Conservation (phyloP, 306 rosid species). For the Parietaria judaica region DNA sequence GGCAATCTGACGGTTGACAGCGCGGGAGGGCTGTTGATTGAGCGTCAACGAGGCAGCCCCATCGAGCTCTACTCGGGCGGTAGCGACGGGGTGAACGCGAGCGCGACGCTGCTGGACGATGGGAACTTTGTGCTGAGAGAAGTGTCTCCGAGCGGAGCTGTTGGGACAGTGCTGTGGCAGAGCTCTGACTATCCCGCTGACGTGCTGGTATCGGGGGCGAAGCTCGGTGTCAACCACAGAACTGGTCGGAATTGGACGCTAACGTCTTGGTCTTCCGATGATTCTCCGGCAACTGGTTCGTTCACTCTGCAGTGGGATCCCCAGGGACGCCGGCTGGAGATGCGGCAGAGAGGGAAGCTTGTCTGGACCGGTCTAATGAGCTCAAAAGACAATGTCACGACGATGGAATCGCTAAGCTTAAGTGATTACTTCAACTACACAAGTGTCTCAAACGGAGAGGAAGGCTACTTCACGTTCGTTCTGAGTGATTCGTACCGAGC, state of each 20-base stretch:
- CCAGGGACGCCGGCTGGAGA: conserved; percentile 24
- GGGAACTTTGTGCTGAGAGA: conserved; percentile 17
- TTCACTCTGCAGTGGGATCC: conserved; percentile 13
- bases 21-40: conserved; percentile 3
- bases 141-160: not conserved
- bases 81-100: not conserved
- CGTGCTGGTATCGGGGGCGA: conserved; percentile 25
- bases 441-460: too few species aligned
- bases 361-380: too few species aligned
- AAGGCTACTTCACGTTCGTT: too few species aligned
- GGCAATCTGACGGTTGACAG: conserved; percentile 16
- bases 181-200: conserved; percentile 43
- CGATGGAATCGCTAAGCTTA: too few species aligned
- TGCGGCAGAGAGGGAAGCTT: conserved; percentile 21
- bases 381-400: too few species aligned
- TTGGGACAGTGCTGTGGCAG: conserved; percentile 28
- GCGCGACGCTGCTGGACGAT: conserved; percentile 13
- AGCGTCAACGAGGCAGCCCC: too few species aligned
- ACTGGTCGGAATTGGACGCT: conserved; percentile 10
- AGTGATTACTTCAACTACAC: too few species aligned
- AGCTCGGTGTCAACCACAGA: conserved; percentile 15
- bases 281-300: conserved; percentile 42
- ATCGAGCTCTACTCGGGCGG: too few species aligned
- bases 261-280: conserved; percentile 26
- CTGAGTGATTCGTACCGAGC: too few species aligned